Evolutionary conservation across 495 filamentous ascomycete genomes (phyloP), one percentile per base, ranked within the genome.

Genomic region (Aspergillus affinis): DNA sequence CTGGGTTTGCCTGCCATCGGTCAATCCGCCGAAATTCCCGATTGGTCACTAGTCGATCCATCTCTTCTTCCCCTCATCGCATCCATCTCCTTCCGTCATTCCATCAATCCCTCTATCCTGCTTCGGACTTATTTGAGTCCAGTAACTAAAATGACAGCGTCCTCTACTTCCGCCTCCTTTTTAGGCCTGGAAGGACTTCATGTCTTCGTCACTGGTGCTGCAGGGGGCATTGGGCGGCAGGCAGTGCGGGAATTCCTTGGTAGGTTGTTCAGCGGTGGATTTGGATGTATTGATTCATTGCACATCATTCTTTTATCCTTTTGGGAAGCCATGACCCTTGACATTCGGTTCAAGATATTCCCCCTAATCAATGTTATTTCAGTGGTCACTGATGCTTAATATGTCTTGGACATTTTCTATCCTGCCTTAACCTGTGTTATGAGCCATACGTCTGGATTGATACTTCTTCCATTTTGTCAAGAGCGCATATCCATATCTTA

Each of bases 181-280:
- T 68, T 85, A 21, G 75, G 69, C 4, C 63, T 86, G 8, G 78
- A 83, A 66, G 81, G 76, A 18, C 70, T 73, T 15, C 82, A 85
- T 72, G 81, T 79, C n/a, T 82, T 86, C 54, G 72, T 86, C n/a
- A 84, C 81, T 13, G 82, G 82, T 21, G 82, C 81, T 23, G 78
- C 78, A n/a, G 75, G 81, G 48, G 75, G 77, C 17, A 82, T 84
- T 70, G 83, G 82, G 1, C 61, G 76, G 60, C 62, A 78, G 49
- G 72, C 78, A 1, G 77, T 84, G 9, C 68, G 68, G 51, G 81
- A 84, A 59, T 83, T 86, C 53, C 65, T 86, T 32, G 73, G 83
- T 84, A 73, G 10, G 73, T 70, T 18, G 1, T 8, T 48, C n/a
- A 13, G n/a, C 23, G 23, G 4, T 26, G 21, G 30, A 15, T 0